Conservation (phyloP, 1,139 yeast genomes). For the Casaregolazyma lundiana region DNA sequence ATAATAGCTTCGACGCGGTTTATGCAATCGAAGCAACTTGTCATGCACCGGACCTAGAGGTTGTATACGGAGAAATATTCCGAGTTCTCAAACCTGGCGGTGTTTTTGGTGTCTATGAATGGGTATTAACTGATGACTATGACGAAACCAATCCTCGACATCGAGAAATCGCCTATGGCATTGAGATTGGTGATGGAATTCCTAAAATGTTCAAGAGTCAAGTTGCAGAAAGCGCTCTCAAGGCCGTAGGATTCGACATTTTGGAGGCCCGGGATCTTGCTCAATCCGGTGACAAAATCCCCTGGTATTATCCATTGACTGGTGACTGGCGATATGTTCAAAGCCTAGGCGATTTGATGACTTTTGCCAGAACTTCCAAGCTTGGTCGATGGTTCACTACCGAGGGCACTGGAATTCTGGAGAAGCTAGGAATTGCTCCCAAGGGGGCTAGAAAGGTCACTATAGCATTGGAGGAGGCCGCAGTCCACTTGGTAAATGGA, state of each 20-base stretch:
- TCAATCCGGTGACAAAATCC: slow-evolving; percentile 72
- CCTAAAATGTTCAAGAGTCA: slow-evolving; percentile 89
- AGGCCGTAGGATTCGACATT: slow-evolving; percentile 82
- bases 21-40: slow-evolving; percentile 98
- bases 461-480: slow-evolving; percentile 92
- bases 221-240: slow-evolving; percentile 84
- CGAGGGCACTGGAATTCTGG: slow-evolving; percentile 72
- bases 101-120: slow-evolving; percentile 93
- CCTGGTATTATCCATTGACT: slow-evolving; percentile 97
- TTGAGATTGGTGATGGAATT: slow-evolving; percentile 97
- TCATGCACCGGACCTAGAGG: slow-evolving; percentile 95
- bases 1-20: slow-evolving; percentile 88
- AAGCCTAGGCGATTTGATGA: slow-evolving; percentile 68
- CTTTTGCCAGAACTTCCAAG: slow-evolving; percentile 84
- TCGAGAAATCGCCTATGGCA: slow-evolving; percentile 93
- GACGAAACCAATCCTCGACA: slow-evolving; percentile 86
- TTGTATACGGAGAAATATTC: slow-evolving; percentile 92
- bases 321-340: slow-evolving; percentile 92
- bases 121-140: slow-evolving; percentile 96
- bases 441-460: slow-evolving; percentile 91
- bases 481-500: slow-evolving; percentile 90
- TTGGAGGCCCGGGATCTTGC: slow-evolving; percentile 78
- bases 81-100: slow-evolving; percentile 98
- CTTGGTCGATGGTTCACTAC: slow-evolving; percentile 86
- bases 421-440: slow-evolving; percentile 84